A percentile compares a stretch with the other conserved stretches of the same genome.
Conservation (phyloP, 2,329 filamentous ascomycete genomes). For the Ascochyta clinopodiicola region DNA sequence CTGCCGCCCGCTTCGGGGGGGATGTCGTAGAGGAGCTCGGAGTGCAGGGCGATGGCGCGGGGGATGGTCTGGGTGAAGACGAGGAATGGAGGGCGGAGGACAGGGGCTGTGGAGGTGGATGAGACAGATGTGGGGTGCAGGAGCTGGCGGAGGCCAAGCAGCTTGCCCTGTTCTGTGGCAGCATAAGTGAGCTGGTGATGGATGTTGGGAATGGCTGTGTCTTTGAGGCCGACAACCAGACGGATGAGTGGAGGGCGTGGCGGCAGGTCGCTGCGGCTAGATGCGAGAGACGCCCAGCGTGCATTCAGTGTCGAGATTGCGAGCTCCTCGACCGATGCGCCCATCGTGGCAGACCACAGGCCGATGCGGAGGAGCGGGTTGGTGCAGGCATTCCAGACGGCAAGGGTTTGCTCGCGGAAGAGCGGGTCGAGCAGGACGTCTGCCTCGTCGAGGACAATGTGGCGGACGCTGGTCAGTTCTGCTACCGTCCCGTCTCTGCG, state of each 20-base stretch:
- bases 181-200: constrained; percentile 88
- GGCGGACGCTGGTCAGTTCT: constrained; percentile 70
- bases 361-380: constrained; percentile 74
- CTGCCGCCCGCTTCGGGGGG: constrained; percentile 85
- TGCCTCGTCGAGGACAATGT: constrained; percentile 88
- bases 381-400: constrained; percentile 81
- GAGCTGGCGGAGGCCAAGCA: constrained; percentile 87
- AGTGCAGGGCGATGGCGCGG: constrained; percentile 83
- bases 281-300: constrained; percentile 40
- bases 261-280: constrained; percentile 50
- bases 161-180: constrained; percentile 90
- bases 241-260: constrained; percentile 67
- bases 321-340: constrained; percentile 85
- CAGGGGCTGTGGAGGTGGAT: constrained; percentile 52
- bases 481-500: constrained; percentile 54
- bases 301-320: constrained; percentile 66
- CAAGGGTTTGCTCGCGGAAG: constrained; percentile 86
- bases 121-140: constrained; percentile 74
- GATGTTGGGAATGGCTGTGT: constrained; percentile 92
- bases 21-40: constrained; percentile 93
- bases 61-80: constrained; percentile 97
- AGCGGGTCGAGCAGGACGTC: constrained; percentile 91
- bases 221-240: constrained; percentile 93
- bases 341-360: constrained; percentile 97
- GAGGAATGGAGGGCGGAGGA: constrained; percentile 84